Evolutionary conservation across 352 stramenopile genomes (phyloP), one percentile per base, ranked within the genome.

Genomic region (Phytophthora pluvialis): DNA sequence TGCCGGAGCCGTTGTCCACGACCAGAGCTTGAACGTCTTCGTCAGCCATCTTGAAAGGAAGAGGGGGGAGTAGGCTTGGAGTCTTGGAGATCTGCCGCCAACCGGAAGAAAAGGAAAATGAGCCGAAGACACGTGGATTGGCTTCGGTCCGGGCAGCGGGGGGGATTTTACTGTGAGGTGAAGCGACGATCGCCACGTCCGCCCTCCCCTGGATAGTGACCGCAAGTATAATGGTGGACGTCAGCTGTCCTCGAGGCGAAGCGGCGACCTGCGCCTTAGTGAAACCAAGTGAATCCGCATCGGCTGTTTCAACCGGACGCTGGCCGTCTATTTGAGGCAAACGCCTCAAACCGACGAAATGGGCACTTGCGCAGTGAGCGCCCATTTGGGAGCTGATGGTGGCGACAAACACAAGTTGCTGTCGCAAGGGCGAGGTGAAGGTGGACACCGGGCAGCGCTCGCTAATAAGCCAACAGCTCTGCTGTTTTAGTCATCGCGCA

Each of bases 1-100:
- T 82, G n/a, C 77, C 75, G 33, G 74, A 83, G 32, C 77, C 77
- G 43, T 83, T 83, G 60, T 86, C 77, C 16, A 83, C 64, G 21
- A 84, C 75, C 21, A 83, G 31, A 39, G 75, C 68, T 60, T 80
- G 67, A 32, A 81, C 63, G 39, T 87, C 75, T 53, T 87, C 78
- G 47, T 84, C 73, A 75, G 74, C 75, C 81, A 90, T 90, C 64
- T 72, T 72, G 64, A 67, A 26, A 10, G 28, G 35, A 21, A n/a
- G 39, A 18, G 21, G 25, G 55, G 25, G 52, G 4, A 47, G 40
- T 15, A 33, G 18, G 51, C 28, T 44, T 54, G 43, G 44, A 44
- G 49, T 73, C 60, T 74, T 70, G 47, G 42, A 52, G 54, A 60
- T 46, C 50, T 77, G 53, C 47, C 15, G 44, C 64, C 59, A 40